phyloP scores from a whole-genome alignment of 2,329 filamentous ascomycete genomes.

The Truncatella angustata region DNA sequence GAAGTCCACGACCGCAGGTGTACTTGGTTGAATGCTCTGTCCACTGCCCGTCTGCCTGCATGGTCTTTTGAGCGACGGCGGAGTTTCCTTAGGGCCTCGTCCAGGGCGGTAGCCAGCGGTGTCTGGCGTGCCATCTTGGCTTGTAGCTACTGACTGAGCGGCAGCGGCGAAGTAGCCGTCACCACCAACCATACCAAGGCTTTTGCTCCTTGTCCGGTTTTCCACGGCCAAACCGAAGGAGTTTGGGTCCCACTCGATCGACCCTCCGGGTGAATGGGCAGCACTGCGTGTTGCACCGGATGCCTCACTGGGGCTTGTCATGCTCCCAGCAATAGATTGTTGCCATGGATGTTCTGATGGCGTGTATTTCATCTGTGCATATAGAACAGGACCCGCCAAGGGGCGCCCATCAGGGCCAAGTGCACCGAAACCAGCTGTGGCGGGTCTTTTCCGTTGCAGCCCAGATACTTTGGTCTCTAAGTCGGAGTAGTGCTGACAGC shows the following conservation, averaged over 20 bases:
- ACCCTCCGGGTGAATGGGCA: conserved; percentile 68
- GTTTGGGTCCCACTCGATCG: conserved; percentile 65
- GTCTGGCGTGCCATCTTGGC: not conserved
- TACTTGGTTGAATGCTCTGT: conserved; percentile 14
- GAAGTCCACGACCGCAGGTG: conserved; percentile 11
- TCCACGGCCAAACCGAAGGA: conserved; percentile 48
- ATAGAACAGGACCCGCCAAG: conserved; percentile 40
- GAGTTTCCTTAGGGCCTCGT: conserved; percentile 17
- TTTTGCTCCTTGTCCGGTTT: conserved; percentile 49
- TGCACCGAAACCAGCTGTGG: conserved; percentile 66
- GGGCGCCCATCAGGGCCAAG: conserved; percentile 56
- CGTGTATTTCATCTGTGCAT: conserved; percentile 40
- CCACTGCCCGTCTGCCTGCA: conserved; percentile 23
- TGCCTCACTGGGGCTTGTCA: conserved; percentile 86
- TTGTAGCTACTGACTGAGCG: not conserved
- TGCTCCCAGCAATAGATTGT: conserved; percentile 57
- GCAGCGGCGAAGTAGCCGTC: conserved; percentile 50
- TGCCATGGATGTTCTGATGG: conserved; percentile 42
- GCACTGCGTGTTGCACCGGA: conserved; percentile 75
- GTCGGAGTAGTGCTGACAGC: conserved; percentile 82
- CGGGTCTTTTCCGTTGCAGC: conserved; percentile 67
- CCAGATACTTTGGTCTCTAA: conserved; percentile 73
- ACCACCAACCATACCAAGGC: conserved; percentile 44
- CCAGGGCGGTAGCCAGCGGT: conserved; percentile 4
- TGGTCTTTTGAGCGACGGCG: conserved; percentile 14